These are phyloP conservation scores for Eutrema salsugineum DNA, from an alignment of 441 rosid genomes.

Conservation along the genomic window DNA sequence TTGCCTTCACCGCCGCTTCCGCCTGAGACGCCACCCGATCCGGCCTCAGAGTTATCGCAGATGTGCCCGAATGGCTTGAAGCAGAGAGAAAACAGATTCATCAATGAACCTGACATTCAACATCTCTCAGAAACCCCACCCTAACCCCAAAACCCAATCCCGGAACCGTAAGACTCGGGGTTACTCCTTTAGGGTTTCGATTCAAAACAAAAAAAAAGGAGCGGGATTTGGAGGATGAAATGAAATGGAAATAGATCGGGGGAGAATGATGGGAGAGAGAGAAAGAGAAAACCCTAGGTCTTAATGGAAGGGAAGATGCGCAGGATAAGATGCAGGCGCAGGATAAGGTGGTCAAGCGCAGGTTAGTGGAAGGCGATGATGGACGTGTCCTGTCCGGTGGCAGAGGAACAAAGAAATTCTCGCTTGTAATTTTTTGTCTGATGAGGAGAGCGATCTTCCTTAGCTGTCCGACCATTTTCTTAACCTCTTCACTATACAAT, in stretches of 20 bases:
- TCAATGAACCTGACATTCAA: slow-evolving; percentile 87
- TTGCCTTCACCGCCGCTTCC: slow-evolving; percentile 47
- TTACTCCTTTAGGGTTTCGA: slow-evolving; percentile 14
- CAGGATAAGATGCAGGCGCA: slow-evolving; percentile 24
- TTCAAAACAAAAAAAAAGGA: neutral
- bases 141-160: slow-evolving; percentile 24
- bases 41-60: slow-evolving; percentile 27
- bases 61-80: slow-evolving; percentile 69
- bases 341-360: slow-evolving; percentile 11
- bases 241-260: slow-evolving; percentile 18
- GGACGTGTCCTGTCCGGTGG: slow-evolving; percentile 59
- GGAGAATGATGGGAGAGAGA: slow-evolving; percentile 12
- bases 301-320: slow-evolving; percentile 32
- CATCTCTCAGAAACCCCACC: slow-evolving; percentile 62
- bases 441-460: slow-evolving; percentile 29
- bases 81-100: slow-evolving; percentile 82
- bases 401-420: slow-evolving; percentile 55
- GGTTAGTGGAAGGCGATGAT: slow-evolving; percentile 21
- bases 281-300: slow-evolving; percentile 27
- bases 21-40: slow-evolving; percentile 25
- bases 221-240: slow-evolving; percentile 15
- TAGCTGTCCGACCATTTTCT: slow-evolving; percentile 21
- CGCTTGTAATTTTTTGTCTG: slow-evolving; percentile 27
- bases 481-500: neutral
- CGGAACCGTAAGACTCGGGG: slow-evolving; percentile 2